Evolutionary conservation across 768 basidiomycete species (phyloP).

Genomic region (Mycena sanguinolenta): DNA sequence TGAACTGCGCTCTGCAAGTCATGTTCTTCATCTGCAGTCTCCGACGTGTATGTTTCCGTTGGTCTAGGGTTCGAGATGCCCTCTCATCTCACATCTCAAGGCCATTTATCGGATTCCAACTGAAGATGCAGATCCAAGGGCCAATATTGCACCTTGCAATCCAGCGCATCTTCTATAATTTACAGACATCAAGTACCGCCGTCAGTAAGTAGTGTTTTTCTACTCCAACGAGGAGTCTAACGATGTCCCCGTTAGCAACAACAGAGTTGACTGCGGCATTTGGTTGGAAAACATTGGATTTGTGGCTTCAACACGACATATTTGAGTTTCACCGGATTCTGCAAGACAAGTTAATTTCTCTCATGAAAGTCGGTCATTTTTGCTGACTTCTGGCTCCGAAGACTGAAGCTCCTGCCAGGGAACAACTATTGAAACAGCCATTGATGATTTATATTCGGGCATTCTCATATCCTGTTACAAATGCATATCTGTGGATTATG

Average conservation of each 20-base stretch:
- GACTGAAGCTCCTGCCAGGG: slow-evolving; percentile 67
- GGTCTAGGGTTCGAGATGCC: too few species aligned
- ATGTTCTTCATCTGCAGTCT: slow-evolving; percentile 95
- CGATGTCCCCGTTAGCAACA: slow-evolving; percentile 70
- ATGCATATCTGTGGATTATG: slow-evolving; percentile 97
- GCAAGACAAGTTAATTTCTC: slow-evolving; percentile 95
- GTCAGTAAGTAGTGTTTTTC: slow-evolving; percentile 84
- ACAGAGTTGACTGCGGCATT: slow-evolving; percentile 99
- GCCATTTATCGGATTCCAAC: slow-evolving; percentile 99
- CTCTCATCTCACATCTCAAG: too few species aligned
- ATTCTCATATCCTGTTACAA: slow-evolving; percentile 99
- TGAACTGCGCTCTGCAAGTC: slow-evolving; percentile 99
- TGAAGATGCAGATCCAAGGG: slow-evolving; percentile 92
- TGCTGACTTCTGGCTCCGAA: slow-evolving; percentile 22
- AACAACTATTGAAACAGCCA: slow-evolving; percentile 51
- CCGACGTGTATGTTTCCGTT: slow-evolving; percentile 74
- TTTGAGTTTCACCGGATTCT: slow-evolving; percentile 99
- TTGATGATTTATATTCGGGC: slow-evolving; percentile 93
- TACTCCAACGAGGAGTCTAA: background rate
- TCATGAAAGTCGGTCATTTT: slow-evolving; percentile 87
- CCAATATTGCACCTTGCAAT: slow-evolving; percentile 96
- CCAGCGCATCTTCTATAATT: slow-evolving; percentile 97
- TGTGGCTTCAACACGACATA: slow-evolving; percentile 98
- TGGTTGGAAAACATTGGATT: slow-evolving; percentile 99
- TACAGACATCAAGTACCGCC: slow-evolving; percentile 97